Percentiles rank a stretch among this genome's conserved stretches.
Conservation (phyloP, 108 stramenopile species). For the Cylindrotheca closterium region DNA sequence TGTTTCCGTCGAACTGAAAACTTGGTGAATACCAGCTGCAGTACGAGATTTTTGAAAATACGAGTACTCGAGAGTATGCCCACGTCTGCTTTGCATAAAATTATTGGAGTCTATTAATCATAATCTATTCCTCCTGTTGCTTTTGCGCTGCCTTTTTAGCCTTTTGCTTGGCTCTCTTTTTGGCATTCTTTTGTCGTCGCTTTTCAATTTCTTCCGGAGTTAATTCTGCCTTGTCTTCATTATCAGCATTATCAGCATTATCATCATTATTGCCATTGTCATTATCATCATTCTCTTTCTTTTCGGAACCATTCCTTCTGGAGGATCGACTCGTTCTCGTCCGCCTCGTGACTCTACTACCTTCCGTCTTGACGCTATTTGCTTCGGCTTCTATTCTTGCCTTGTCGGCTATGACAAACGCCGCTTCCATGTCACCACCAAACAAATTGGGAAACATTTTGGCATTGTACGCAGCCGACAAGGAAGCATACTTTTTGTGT, state of each 20-base stretch:
- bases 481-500: conserved; percentile 58
- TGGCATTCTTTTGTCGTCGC: conserved; percentile 28
- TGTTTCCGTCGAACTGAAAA: no score
- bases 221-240: conserved; percentile 13
- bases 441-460: conserved; percentile 37
- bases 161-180: conserved; percentile 39
- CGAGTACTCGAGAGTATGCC: no score
- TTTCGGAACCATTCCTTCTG: conserved; percentile 1
- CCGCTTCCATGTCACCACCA: conserved; percentile 29
- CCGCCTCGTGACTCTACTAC: conserved; percentile 24
- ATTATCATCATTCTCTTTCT: neutral
- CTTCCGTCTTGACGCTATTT: conserved; percentile 25
- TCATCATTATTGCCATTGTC: conserved; percentile 8
- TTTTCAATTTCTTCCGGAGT: conserved; percentile 39
- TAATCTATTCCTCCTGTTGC: neutral
- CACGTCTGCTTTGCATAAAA: neutral
- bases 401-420: conserved; percentile 18
- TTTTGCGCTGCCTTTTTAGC: conserved; percentile 16
- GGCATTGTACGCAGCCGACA: conserved; percentile 66
- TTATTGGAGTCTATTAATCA: no score
- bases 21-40: no score
- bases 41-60: no score
- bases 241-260: neutral
- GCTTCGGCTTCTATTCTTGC: conserved; percentile 33
- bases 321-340: neutral